Conservation (phyloP, 1,284 basidiomycete genomes). For the Phellopilus nigrolimitatus region DNA sequence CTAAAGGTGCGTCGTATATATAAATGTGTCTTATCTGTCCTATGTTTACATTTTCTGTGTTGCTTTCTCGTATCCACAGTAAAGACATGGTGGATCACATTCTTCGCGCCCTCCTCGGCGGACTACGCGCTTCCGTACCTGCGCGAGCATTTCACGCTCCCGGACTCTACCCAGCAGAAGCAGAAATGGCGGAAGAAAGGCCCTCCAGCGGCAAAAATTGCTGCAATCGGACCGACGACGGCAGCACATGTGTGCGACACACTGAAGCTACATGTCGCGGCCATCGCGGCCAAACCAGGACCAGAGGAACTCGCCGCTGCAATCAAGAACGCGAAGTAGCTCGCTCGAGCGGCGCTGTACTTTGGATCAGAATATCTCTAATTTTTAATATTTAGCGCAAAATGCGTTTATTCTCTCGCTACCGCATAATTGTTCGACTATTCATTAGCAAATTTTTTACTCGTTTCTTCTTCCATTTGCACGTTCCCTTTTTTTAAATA, state of each 20-base stretch:
- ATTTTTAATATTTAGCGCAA: too few relatives aligned
- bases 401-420: too few relatives aligned
- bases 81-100: conserved; percentile 59
- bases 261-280: conserved; percentile 46
- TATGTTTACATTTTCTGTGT: background rate
- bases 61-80: conserved; percentile 2
- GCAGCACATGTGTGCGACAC: conserved; percentile 43
- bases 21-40: too few relatives aligned
- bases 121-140: conserved; percentile 52
- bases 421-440: too few relatives aligned
- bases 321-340: conserved; percentile 26
- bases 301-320: conserved; percentile 45
- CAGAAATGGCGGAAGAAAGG: conserved; percentile 8
- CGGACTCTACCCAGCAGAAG: background rate
- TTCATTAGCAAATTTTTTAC: too few relatives aligned
- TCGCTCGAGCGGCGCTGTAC: too few relatives aligned
- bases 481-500: too few relatives aligned
- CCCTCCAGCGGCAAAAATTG: conserved; percentile 33
- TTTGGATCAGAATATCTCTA: too few relatives aligned
- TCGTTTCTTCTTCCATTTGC: too few relatives aligned
- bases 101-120: conserved; percentile 72
- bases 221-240: conserved; percentile 68
- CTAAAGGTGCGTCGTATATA: conserved; percentile 30
- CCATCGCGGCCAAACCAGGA: conserved; percentile 49
- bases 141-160: conserved; percentile 38